phyloP scores from a whole-genome alignment of 805 yeast species.

The Candida quercuum region DNA sequence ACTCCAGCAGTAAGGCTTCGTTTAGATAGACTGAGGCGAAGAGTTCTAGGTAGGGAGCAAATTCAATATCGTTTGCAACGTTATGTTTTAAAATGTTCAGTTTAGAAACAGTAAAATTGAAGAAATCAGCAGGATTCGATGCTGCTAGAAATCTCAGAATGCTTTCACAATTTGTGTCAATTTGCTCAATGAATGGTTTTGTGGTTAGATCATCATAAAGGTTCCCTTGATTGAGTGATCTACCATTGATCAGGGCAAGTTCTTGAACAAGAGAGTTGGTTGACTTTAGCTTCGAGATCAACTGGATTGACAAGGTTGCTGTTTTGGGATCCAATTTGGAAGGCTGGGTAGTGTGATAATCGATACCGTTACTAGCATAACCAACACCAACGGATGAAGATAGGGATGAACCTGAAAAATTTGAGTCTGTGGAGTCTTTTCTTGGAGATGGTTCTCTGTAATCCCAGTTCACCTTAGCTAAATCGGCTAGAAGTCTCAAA shows the following conservation, averaged over 20 bases:
- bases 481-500: constrained; percentile 34
- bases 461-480: constrained; percentile 36
- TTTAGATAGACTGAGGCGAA: constrained; percentile 39
- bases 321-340: constrained; percentile 20
- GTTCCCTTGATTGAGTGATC: constrained; percentile 10
- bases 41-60: constrained; percentile 40
- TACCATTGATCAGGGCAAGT: constrained; percentile 26
- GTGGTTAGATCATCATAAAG: constrained; percentile 17
- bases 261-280: constrained; percentile 26
- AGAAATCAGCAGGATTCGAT: constrained; percentile 41
- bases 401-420: constrained; percentile 15
- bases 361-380: constrained; percentile 27
- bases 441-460: constrained; percentile 22
- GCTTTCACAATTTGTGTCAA: constrained; percentile 35
- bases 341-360: constrained; percentile 31
- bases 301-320: constrained; percentile 25
- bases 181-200: constrained; percentile 23
- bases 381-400: constrained; percentile 24
- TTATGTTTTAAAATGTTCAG: constrained; percentile 30
- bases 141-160: constrained; percentile 44
- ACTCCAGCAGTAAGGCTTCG: constrained; percentile 28
- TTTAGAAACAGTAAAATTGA: constrained; percentile 27
- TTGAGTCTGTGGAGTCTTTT: constrained; percentile 19
- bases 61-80: constrained; percentile 30
- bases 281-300: constrained; percentile 28